Conservation (phyloP, 306 rosid species). For the Gleditsia sinensis region DNA sequence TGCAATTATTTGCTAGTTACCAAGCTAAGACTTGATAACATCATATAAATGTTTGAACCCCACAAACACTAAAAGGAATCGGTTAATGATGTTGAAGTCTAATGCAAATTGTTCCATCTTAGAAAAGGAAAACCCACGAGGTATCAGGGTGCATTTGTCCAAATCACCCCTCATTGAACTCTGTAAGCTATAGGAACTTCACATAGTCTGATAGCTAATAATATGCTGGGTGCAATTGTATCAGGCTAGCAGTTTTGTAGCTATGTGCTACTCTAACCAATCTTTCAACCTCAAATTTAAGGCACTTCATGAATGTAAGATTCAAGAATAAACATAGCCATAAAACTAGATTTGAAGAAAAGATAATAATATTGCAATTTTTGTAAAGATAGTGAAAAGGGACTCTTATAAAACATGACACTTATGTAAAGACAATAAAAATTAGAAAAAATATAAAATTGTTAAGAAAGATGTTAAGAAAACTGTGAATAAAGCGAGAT, state of each 20-base stretch:
- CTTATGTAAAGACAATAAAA: no score
- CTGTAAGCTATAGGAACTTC: conserved; percentile 16
- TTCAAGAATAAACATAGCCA: background rate
- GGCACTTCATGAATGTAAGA: background rate
- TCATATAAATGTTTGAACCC: conserved; percentile 16
- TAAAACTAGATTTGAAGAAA: no score
- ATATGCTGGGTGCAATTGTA: background rate
- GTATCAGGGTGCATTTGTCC: background rate
- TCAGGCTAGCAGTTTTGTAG: conserved; percentile 10
- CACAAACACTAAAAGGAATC: conserved; percentile 14
- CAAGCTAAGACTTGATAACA: conserved; percentile 1
- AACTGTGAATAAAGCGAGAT: no score
- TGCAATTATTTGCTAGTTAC: background rate
- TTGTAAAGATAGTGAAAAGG: no score
- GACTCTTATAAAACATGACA: no score
- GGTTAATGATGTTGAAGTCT: conserved; percentile 16
- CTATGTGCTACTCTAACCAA: conserved; percentile 24
- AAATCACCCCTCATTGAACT: conserved; percentile 24
- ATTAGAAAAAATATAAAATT: no score
- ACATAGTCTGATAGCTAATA: no score
- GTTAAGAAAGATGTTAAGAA: no score
- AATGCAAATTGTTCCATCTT: background rate
- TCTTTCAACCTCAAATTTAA: background rate
- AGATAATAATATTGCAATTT: background rate
- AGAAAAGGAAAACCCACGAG: conserved; percentile 15